A percentile compares a stretch with the other conserved stretches of the same genome.
phyloP scores from a whole-genome alignment of 23 red algal genomes.

The Agarophyton chilense region DNA sequence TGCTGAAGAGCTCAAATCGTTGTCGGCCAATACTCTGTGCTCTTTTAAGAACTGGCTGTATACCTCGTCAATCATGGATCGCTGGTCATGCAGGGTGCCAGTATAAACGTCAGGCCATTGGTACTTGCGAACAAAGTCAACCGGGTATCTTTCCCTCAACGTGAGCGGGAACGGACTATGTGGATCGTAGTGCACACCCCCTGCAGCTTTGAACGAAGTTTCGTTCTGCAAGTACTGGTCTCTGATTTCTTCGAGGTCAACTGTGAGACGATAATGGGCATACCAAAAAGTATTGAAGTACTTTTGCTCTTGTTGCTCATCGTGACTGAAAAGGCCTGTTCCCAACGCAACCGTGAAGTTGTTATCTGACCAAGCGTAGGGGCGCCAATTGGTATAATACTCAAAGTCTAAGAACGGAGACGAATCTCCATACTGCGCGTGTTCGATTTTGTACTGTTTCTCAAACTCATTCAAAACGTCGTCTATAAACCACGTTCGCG shows the following conservation, averaged over 20 bases:
- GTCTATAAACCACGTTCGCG: slow-evolving; percentile 39
- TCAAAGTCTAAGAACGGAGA: slow-evolving; percentile 73
- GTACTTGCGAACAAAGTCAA: slow-evolving; percentile 54
- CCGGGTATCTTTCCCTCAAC: slow-evolving; percentile 54
- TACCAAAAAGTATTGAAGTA: slow-evolving; percentile 76
- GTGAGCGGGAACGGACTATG: slow-evolving; percentile 34
- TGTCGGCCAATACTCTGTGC: slow-evolving; percentile 8
- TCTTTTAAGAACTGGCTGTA: slow-evolving; percentile 17
- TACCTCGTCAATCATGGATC: slow-evolving; percentile 15
- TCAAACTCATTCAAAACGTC: slow-evolving; percentile 30
- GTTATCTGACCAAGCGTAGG: slow-evolving; percentile 42
- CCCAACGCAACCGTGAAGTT: slow-evolving; percentile 65
- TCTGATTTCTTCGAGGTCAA: slow-evolving; percentile 59
- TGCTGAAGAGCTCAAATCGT: background rate
- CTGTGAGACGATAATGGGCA: slow-evolving; percentile 49
- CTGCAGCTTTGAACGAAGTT: slow-evolving; percentile 43
- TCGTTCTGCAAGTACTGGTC: slow-evolving; percentile 54
- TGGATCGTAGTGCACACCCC: slow-evolving; percentile 50
- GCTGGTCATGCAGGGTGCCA: slow-evolving; percentile 29
- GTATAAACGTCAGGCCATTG: slow-evolving; percentile 36
- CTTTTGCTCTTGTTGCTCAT: slow-evolving; percentile 35
- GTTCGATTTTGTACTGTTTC: slow-evolving; percentile 58
- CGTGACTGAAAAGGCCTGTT: slow-evolving; percentile 60
- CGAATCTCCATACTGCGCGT: background rate
- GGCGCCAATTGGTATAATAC: slow-evolving; percentile 61